Evolutionary conservation across 306 rosid genomes (phyloP).

Genomic region (Quercus ilex): DNA sequence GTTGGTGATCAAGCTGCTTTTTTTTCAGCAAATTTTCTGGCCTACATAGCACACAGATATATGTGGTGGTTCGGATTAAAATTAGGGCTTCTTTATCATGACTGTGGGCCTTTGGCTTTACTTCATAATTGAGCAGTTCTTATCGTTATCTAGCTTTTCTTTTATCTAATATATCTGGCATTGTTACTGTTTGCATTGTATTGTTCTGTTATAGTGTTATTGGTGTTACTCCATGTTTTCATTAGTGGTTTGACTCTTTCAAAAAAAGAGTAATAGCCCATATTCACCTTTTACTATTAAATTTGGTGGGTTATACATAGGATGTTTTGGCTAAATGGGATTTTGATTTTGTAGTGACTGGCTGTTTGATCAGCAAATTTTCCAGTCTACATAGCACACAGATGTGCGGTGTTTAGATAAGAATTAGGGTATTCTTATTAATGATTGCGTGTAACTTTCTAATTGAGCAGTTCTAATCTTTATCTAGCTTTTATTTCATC

Average conservation of each 20-base stretch:
- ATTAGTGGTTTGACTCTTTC: too few relatives aligned
- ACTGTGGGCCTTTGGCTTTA: not conserved
- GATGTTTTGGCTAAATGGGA: slow-evolving; percentile 20
- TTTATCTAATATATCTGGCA: too few relatives aligned
- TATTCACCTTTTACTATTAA: slow-evolving; percentile 36
- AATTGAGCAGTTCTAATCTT: not conserved
- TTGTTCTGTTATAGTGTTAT: too few relatives aligned
- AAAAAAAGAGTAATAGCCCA: slow-evolving; percentile 57
- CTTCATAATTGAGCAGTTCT: not conserved
- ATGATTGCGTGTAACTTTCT: slow-evolving; percentile 1
- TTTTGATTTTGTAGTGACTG: slow-evolving; percentile 13
- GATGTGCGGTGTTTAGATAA: slow-evolving; percentile 26
- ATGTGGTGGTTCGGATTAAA: slow-evolving; percentile 26
- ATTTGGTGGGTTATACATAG: slow-evolving; percentile 34
- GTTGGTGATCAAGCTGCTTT: slow-evolving; percentile 12
- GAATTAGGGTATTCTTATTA: slow-evolving; percentile 5
- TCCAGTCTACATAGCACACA: not conserved
- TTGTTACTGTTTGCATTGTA: too few relatives aligned
- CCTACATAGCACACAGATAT: slow-evolving; percentile 3
- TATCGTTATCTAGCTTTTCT: too few relatives aligned
- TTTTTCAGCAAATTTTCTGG: slow-evolving; percentile 26
- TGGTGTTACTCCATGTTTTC: too few relatives aligned
- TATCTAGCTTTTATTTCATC: too few relatives aligned
- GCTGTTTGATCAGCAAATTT: slow-evolving; percentile 31
- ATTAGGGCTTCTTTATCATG: slow-evolving; percentile 7